A percentile compares a stretch with the other conserved stretches of the same genome.
phyloP scores from a whole-genome alignment of 148 eudicot genomes.

The Amaranthus palmeri region DNA sequence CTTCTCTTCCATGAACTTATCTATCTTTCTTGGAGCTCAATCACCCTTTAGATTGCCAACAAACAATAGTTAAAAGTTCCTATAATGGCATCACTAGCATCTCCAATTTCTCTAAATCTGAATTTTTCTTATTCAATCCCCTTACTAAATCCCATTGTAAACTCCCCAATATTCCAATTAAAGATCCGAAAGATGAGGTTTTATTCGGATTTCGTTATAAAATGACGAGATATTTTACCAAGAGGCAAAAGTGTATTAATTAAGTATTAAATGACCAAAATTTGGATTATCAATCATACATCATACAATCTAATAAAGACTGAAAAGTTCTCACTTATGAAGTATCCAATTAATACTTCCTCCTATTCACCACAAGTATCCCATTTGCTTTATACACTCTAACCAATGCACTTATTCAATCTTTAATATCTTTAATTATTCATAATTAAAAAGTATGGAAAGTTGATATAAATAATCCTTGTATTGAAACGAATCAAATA shows the following conservation, averaged over 20 bases:
- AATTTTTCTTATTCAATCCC: slow-evolving; percentile 5
- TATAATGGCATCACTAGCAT: slow-evolving; percentile 13
- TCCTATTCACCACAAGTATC: too few relatives aligned
- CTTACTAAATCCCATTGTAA: neutral
- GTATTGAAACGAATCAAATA: too few relatives aligned
- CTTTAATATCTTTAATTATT: too few relatives aligned
- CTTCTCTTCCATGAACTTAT: neutral
- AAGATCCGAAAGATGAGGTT: neutral
- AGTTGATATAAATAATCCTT: too few relatives aligned
- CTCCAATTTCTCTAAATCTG: neutral
- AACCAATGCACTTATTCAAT: too few relatives aligned
- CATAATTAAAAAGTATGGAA: too few relatives aligned
- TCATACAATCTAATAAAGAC: neutral
- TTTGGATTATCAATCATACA: neutral
- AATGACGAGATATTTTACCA: neutral
- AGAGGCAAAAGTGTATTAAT: neutral
- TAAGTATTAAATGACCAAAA: neutral
- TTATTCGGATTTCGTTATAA: slow-evolving; percentile 6
- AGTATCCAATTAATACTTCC: neutral
- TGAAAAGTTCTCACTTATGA: neutral
- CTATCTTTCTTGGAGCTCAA: neutral
- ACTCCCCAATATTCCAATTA: neutral
- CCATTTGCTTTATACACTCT: too few relatives aligned
- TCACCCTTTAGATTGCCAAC: neutral
- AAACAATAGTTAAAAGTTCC: neutral